Base-by-base conservation (phyloP, 352 stramenopile species). In the Phytophthora pinifolia region DNA sequence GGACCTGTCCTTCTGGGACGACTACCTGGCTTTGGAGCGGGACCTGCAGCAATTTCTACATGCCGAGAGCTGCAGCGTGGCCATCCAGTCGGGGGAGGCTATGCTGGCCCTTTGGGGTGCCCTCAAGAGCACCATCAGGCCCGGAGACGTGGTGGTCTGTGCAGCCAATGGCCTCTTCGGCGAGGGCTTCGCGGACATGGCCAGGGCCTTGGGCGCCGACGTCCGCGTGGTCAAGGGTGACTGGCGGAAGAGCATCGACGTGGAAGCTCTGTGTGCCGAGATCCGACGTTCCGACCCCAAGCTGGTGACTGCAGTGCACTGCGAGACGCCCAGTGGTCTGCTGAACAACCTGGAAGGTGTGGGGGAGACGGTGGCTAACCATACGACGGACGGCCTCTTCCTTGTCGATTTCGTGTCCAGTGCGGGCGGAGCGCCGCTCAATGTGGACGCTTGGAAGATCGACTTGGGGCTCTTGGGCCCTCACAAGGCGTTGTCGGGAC, bases 331-430 rank as follows among this genome's bases (percentile, higher is more conserved):
- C 3, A 79, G 70, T 9, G 74, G 74, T 6, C 12, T 83, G 14
- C 43, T 83, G 3, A 83, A 83, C 48, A 44, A 62, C 17, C 49
- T 81, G 17, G 54, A 72, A 45, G 68, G 62, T 3, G 67, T 84
- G 10, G 74, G 74, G n/a, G 62, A 72, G 9, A 54, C 56, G 1
- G 56, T 84, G 33, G 66, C 59, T 3, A 55, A 69, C 9, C 48
- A 80, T 43, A 81, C 74, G 22, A 77, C 70, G 10, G 67, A 79
- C 53, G 67, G 74, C 18, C 66, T 84, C 15, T 76, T 84, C 43
- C 54, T 84, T 12, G 74, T 84, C 27, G 74, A 79, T 43, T 81
- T 84, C 49, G 74, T 84, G 20, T 84, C 71, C 22, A 84, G 74
- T 48, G 70, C 68, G 0, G 58, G 68, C 32, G 68, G 71, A 18